A percentile compares a stretch with the other conserved stretches of the same genome.
Evolutionary conservation across 352 stramenopile species (phyloP).

Genomic region (Pythium phragmiticola): DNA sequence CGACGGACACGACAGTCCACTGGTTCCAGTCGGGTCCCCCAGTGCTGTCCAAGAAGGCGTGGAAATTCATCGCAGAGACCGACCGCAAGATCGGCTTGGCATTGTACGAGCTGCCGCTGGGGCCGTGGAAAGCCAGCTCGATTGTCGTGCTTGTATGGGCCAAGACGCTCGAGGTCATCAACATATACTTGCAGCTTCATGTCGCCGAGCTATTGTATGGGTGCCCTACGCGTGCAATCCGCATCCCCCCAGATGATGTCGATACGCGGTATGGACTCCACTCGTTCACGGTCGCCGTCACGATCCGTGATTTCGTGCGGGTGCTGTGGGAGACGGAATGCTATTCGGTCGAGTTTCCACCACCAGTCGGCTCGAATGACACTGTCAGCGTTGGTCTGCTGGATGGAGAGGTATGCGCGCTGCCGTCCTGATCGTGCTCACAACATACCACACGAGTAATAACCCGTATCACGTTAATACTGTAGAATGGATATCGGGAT

Average conservation of each 20-base stretch:
- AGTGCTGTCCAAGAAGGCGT: constrained; percentile 29
- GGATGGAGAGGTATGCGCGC: constrained; percentile 30
- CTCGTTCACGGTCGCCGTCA: constrained; percentile 47
- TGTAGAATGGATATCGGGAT: constrained; percentile 36
- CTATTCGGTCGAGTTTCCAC: constrained; percentile 26
- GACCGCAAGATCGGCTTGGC: constrained; percentile 43
- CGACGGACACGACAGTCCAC: constrained; percentile 17
- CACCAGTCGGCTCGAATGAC: constrained; percentile 1
- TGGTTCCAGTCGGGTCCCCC: constrained; percentile 15
- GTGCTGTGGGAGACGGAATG: constrained; percentile 56
- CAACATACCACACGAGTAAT: background rate
- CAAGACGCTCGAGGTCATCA: constrained; percentile 37
- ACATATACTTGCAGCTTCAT: constrained; percentile 52
- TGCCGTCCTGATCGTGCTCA: background rate
- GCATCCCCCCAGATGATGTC: constrained; percentile 38
- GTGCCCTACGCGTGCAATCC: constrained; percentile 32
- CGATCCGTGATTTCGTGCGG: constrained; percentile 39
- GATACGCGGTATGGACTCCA: constrained; percentile 43
- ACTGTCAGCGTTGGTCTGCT: constrained; percentile 34
- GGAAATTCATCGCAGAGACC: constrained; percentile 39
- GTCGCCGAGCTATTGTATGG: constrained; percentile 46
- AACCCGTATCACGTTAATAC: background rate
- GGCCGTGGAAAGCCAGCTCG: constrained; percentile 38
- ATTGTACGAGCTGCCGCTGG: constrained; percentile 51
- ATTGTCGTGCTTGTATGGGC: constrained; percentile 55